Evolutionary conservation across 2,329 filamentous ascomycete species (phyloP).

Genomic region (Botrytis paeoniae): DNA sequence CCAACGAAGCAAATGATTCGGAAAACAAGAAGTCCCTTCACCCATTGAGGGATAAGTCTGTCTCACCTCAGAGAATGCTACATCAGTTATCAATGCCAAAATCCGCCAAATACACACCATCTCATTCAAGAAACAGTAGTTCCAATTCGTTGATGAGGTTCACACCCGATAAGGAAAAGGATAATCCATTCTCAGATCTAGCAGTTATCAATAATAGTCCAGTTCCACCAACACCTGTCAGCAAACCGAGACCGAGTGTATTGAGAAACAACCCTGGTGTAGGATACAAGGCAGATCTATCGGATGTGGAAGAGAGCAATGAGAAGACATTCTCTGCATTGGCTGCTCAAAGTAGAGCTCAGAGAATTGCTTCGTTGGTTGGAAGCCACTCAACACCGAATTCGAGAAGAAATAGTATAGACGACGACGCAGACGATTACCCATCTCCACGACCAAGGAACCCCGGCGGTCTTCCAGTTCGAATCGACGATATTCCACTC

Average conservation of each 20-base stretch:
- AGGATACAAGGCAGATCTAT: conserved; percentile 10
- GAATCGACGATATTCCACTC: conserved; percentile 38
- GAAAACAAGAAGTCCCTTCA: conserved; percentile 32
- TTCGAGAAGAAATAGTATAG: conserved; percentile 35
- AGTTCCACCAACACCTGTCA: conserved; percentile 19
- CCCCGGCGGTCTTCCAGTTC: conserved; percentile 28
- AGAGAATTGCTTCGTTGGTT: conserved; percentile 35
- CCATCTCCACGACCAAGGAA: conserved; percentile 13
- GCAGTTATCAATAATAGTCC: background rate
- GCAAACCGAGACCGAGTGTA: conserved; percentile 32
- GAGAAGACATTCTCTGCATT: conserved; percentile 37
- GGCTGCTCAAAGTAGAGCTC: conserved; percentile 36
- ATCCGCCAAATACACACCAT: conserved; percentile 24
- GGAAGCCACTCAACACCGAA: conserved; percentile 36
- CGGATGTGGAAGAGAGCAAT: conserved; percentile 28
- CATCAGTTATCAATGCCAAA: conserved; percentile 23
- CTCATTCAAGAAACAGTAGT: conserved; percentile 35
- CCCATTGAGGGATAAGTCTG: conserved; percentile 29
- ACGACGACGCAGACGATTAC: conserved; percentile 31
- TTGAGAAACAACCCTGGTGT: conserved; percentile 28
- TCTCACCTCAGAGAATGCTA: conserved; percentile 17
- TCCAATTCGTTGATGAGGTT: conserved; percentile 23
- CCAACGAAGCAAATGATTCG: conserved; percentile 36
- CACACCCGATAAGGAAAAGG: conserved; percentile 31
- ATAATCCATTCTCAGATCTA: conserved; percentile 35